Evolutionary conservation across 345 rosid genomes (phyloP).

Genomic region (Brassica carinata): DNA sequence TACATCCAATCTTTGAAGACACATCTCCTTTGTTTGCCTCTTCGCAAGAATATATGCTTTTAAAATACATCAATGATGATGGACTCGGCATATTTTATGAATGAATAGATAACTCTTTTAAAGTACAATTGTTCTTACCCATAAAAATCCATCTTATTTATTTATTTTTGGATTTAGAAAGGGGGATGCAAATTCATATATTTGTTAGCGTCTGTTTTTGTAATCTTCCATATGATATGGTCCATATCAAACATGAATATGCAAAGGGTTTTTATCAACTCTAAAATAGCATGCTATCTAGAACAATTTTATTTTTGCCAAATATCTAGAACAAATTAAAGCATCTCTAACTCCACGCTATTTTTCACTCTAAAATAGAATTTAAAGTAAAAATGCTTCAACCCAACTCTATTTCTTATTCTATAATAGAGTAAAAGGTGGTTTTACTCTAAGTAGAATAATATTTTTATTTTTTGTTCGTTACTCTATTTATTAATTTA

Average conservation of each 20-base stretch:
- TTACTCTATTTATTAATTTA: too few species aligned
- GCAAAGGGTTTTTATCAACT: neutral
- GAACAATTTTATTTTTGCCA: neutral
- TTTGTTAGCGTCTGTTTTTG: neutral
- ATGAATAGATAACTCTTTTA: constrained; percentile 28
- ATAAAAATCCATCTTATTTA: neutral
- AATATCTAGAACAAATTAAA: neutral
- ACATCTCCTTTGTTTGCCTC: constrained; percentile 20
- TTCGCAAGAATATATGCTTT: constrained; percentile 33
- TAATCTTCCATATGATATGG: neutral
- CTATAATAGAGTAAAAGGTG: too few species aligned
- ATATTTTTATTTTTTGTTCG: too few species aligned
- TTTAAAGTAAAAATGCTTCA: too few species aligned
- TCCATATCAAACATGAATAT: neutral
- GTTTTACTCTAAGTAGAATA: too few species aligned
- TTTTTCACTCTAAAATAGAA: too few species aligned
- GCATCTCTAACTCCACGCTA: too few species aligned
- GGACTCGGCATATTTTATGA: constrained; percentile 16
- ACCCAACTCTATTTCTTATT: too few species aligned
- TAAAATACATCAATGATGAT: constrained; percentile 30
- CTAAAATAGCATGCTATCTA: neutral
- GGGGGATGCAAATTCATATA: neutral
- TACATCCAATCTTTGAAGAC: constrained; percentile 18
- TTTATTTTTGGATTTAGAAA: neutral
- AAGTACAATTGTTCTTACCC: constrained; percentile 35